Base-by-base conservation (phyloP, 225 moss, liverwort and hornwort species). In the Marchantia polymorpha region DNA sequence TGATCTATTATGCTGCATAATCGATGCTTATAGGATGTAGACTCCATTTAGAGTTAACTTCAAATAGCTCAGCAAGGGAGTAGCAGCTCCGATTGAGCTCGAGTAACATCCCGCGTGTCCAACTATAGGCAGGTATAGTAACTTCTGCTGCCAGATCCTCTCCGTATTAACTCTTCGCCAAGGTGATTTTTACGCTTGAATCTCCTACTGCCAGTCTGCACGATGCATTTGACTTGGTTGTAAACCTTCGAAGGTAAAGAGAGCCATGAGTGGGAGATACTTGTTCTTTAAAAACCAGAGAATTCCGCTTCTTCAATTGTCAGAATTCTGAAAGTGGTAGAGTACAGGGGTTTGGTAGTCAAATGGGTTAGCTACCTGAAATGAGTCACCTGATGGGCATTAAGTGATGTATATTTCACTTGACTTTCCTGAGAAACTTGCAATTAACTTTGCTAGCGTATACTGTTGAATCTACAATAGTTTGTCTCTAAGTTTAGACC, bases 361-460 rank as follows among this genome's bases (percentile, higher is more conserved):
- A 74, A 52, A 67, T 73, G 80, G 69, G 80, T 75, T 68, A 49
- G 78, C 27, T 53, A 75, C 70, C 22, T 82, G 80, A 81, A 77
- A 76, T 83, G 83, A 69, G 60, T 74, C 54, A 79, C 82, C 81
- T 76, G 84, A 52, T 65, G 71, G 76, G 80, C 76, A 78, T 78
- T 69, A 71, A 82, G 83, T 60, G 53, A 81, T 56, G 56, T 75
- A 39, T 81, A 77, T 31, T 51, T 77, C 74, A 63, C 71, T 77
- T 76, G 81, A 67, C 82, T 82, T 79, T 63, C 73, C 86, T 79
- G 81, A 82, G 70, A 74, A 81, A 83, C 82, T 86, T 64, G 47
- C 81, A 82, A 87, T 87, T 84, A 88, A 88, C 85, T 88, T 88
- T 88, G 88, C 85, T 83, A 83, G 81, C 76, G 54, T 71, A 85